Percentiles rank a stretch among this genome's conserved stretches.
Evolutionary conservation across 805 yeast genomes (phyloP).

Genomic region (Vanderwaltozyma verrucispora): DNA sequence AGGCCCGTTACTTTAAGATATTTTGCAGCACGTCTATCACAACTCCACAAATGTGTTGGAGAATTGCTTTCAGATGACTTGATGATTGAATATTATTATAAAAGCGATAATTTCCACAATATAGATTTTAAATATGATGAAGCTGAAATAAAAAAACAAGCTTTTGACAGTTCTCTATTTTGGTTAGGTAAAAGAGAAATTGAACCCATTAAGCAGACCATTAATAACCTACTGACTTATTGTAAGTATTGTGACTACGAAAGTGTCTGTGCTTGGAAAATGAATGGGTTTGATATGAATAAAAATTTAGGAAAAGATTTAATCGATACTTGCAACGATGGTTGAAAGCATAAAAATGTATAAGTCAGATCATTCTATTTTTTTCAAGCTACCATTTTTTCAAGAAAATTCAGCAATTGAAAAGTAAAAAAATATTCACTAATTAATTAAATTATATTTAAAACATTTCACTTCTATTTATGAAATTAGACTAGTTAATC

Average conservation of each 20-base stretch:
- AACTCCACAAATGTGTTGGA: slow-evolving; percentile 24
- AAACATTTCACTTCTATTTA: too few relatives aligned
- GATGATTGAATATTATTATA: slow-evolving; percentile 45
- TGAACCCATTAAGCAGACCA: slow-evolving; percentile 29
- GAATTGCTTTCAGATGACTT: slow-evolving; percentile 30
- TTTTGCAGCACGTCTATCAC: slow-evolving; percentile 46
- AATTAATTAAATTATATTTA: too few relatives aligned
- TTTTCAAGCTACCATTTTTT: too few relatives aligned
- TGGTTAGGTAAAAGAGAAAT: slow-evolving; percentile 56
- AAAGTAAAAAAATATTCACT: too few relatives aligned
- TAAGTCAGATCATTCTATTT: too few relatives aligned
- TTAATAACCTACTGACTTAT: slow-evolving; percentile 28
- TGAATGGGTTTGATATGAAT: slow-evolving; percentile 12
- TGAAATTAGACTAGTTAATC: too few relatives aligned
- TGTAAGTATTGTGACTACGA: slow-evolving; percentile 50
- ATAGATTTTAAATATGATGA: slow-evolving; percentile 32
- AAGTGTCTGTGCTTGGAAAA: slow-evolving; percentile 33
- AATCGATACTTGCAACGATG: too few relatives aligned
- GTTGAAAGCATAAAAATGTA: too few relatives aligned
- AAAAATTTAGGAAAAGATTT: slow-evolving; percentile 8
- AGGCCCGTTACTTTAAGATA: slow-evolving; percentile 45
- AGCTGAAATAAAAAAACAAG: slow-evolving; percentile 20
- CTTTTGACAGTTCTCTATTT: slow-evolving; percentile 32
- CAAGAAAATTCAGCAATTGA: too few relatives aligned
- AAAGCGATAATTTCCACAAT: slow-evolving; percentile 34